Evolutionary conservation across 176 grass and related monocot species (phyloP), one percentile per base, ranked within the genome.

Genomic region (Metroxylon sagu): DNA sequence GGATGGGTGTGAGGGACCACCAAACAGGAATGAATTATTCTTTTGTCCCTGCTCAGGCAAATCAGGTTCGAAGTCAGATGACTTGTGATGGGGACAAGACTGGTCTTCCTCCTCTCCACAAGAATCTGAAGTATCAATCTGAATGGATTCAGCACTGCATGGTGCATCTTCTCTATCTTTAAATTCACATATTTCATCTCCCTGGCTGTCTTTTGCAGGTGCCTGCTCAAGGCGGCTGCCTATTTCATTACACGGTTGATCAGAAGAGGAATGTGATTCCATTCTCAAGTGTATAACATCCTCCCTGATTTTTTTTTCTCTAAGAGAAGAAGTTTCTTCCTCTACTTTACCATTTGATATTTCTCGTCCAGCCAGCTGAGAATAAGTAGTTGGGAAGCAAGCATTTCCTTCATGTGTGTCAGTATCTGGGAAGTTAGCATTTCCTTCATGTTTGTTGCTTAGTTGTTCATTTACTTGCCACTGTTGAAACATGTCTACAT

Each of bases 11-110:
- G 52, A 60, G 72, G 4, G 56, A 57, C 74, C 76, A 64, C 64
- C 57, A 66, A 76, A 50, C 18, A 71, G 77, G 28, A 82, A 48
- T 59, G 62, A 49, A n/a, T 59, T 74, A 55, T 78, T 54, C 4
- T 74, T 77, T 35, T 77, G 69, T 56, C 56, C 67, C 29, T 62
- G 73, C 50, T 29, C 50, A 67, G 51, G 62, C 67, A 57, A 79
- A 59, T 78, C 62, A 35, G 4, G 67, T 54, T 64, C 57, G 25
- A 75, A 80, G 70, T 76, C 80, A 43, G 80, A 79, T 25, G 87
- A 31, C 80, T 78, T 74, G 73, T 76, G 67, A 64, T 84, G 72
- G 0, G 76, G 70, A 66, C 62, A 84, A 39, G 67, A 29, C 48
- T 79, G 73, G 18, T 74, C 73, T 62, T 80, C 68, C 18, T 77